Percentiles rank a stretch among this genome's conserved stretches.
These are phyloP conservation scores for Brassica incana DNA, from an alignment of 345 rosid genomes.

Conservation along the genomic window DNA sequence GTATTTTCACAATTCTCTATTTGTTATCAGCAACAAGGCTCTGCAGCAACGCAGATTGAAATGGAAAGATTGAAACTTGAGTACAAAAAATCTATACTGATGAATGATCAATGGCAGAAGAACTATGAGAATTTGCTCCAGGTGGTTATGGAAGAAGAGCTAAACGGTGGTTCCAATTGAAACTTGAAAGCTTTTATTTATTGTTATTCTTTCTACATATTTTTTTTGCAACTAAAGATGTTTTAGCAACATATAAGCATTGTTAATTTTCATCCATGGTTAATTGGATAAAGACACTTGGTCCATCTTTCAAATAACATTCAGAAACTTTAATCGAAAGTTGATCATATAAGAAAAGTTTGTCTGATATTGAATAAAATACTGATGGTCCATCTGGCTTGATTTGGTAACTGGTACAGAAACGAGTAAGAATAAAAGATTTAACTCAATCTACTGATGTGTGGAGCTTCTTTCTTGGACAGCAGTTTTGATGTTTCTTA, in stretches of 20 bases:
- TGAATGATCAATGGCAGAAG: slow-evolving; percentile 65
- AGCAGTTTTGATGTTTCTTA: slow-evolving; percentile 48
- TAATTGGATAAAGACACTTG: too few relatives aligned
- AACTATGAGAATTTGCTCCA: slow-evolving; percentile 59
- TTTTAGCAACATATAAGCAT: neutral
- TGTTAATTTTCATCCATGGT: too few relatives aligned
- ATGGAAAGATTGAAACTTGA: slow-evolving; percentile 63
- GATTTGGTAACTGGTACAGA: too few relatives aligned
- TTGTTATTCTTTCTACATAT: neutral
- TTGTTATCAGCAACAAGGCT: slow-evolving; percentile 39
- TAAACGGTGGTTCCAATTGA: slow-evolving; percentile 18
- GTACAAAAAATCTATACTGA: slow-evolving; percentile 37
- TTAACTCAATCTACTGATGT: neutral
- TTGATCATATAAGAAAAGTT: neutral
- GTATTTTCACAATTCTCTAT: neutral
- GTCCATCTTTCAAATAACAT: neutral
- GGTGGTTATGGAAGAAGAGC: slow-evolving; percentile 51
- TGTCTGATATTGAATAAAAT: too few relatives aligned
- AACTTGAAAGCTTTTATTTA: slow-evolving; percentile 7
- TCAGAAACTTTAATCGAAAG: neutral
- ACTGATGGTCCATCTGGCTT: too few relatives aligned
- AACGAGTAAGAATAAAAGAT: neutral
- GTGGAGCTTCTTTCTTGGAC: slow-evolving; percentile 12
- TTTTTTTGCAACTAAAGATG: neutral
- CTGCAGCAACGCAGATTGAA: slow-evolving; percentile 69